Base-by-base conservation (phyloP, 306 rosid genomes). In the Dalbergia oliveri region DNA sequence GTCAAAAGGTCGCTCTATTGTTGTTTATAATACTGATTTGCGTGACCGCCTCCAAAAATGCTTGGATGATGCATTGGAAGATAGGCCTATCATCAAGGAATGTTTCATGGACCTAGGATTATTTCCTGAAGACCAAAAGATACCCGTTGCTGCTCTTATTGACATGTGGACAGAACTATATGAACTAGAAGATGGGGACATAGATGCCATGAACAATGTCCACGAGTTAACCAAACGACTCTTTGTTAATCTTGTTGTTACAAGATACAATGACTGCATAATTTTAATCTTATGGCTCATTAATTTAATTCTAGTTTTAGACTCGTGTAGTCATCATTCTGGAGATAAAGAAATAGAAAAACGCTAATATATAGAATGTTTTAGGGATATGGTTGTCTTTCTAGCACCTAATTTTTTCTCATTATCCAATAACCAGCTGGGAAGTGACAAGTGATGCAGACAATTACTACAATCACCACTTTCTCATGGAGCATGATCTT, bases 31-130 rank as follows among this genome's bases (percentile, higher is more conserved):
- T 47, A 5, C 0, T 4, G 75, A 75, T 3, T 69, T 91, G 53
- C 86, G 80, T 51, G 6, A 6, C 8, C 19, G 58, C 81, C 90
- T 87, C 11, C 56, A 84, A 70, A 78, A 78, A 11, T 65, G 73
- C 65, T 63, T 91, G 65, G 66, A 54, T 0, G 85, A 89, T 63
- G 78, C 71, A 31, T 57, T 77, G 75, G 86, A 80, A 15, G 61
- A 77, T 33, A 49, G 75, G 63, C 41, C 12, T 16, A 49, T 44
- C 31, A 59, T 75, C 57, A 86, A 83, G 72, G 85, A 91, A 37
- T 83, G 88, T 77, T 91, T 91, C 86, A 45, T 86, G 79, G 97
- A 91, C 82, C 79, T 91, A 1, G 88, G 89, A 35, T 79, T 87
- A 14, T 89, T 91, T 69, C 94, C 91, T 1, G 86, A 85, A 76